Evolutionary conservation across 2,329 filamentous ascomycete species (phyloP).

Genomic region (Paraphoma sp.): DNA sequence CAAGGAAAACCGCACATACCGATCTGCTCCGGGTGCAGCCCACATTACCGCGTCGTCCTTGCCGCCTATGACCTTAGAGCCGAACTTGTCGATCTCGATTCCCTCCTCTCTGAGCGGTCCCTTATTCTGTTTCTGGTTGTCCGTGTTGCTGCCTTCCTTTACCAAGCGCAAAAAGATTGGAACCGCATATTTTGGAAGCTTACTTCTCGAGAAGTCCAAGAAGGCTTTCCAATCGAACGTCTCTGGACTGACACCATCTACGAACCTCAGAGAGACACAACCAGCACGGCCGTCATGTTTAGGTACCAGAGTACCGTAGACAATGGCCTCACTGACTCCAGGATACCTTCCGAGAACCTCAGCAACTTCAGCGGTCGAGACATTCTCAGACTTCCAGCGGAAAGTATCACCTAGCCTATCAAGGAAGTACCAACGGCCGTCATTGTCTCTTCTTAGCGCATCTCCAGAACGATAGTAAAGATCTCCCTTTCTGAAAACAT

Average conservation of each 20-base stretch:
- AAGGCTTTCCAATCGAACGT: conserved; percentile 35
- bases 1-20: conserved; percentile 31
- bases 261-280: conserved; percentile 64
- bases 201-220: conserved; percentile 25
- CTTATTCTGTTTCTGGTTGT: conserved; percentile 83
- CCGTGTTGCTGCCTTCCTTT: conserved; percentile 63
- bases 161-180: conserved; percentile 74
- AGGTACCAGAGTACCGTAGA: conserved; percentile 55
- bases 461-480: conserved; percentile 56
- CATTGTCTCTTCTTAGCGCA: conserved; percentile 49
- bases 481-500: conserved; percentile 54
- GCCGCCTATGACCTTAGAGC: conserved; percentile 32
- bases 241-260: conserved; percentile 42
- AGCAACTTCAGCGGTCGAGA: conserved; percentile 55
- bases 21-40: conserved; percentile 29
- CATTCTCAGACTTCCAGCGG: conserved; percentile 57
- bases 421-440: conserved; percentile 56
- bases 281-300: conserved; percentile 58
- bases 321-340: conserved; percentile 52
- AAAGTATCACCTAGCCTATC: conserved; percentile 56
- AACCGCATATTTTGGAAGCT: conserved; percentile 73
- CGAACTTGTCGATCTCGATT: conserved; percentile 59
- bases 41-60: conserved; percentile 35
- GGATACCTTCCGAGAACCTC: conserved; percentile 51
- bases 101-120: conserved; percentile 70